These are phyloP conservation scores for Didymella keratinophila DNA, from an alignment of 2,329 filamentous ascomycete species.

Conservation along the genomic window DNA sequence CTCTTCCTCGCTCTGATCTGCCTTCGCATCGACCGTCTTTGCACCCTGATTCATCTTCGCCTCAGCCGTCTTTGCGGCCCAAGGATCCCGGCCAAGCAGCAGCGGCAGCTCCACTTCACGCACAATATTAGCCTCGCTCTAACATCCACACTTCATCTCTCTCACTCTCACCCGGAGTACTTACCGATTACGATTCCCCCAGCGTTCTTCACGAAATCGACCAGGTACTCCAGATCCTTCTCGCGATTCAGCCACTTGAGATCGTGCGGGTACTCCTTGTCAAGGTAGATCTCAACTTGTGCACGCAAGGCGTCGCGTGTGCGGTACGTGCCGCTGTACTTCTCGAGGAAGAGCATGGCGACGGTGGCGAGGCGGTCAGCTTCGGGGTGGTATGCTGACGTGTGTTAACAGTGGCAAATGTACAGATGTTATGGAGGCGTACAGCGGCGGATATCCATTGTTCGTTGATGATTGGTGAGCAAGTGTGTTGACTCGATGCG, in stretches of 20 bases:
- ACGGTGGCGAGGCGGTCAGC: neutral
- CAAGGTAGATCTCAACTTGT: neutral
- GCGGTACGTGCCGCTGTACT: slow-evolving; percentile 3
- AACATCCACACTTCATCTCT: neutral
- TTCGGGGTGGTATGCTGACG: neutral
- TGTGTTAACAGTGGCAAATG: neutral
- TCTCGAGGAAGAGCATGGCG: neutral
- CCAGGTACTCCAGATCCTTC: neutral
- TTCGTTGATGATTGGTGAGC: neutral
- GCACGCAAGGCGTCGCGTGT: neutral
- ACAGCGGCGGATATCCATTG: neutral
- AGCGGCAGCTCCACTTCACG: neutral
- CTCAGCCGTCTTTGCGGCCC: neutral
- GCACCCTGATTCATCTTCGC: neutral
- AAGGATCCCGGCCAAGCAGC: neutral
- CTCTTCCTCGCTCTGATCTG: neutral
- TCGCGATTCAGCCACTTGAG: neutral
- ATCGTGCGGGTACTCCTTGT: neutral
- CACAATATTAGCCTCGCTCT: neutral
- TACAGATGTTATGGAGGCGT: neutral
- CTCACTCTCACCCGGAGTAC: neutral
- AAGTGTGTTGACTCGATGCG: neutral
- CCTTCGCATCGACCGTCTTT: too few species aligned
- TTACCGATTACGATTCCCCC: slow-evolving; percentile 5
- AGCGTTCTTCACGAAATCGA: neutral